Conservation (phyloP, 148 eudicot species). For the Silene latifolia region DNA sequence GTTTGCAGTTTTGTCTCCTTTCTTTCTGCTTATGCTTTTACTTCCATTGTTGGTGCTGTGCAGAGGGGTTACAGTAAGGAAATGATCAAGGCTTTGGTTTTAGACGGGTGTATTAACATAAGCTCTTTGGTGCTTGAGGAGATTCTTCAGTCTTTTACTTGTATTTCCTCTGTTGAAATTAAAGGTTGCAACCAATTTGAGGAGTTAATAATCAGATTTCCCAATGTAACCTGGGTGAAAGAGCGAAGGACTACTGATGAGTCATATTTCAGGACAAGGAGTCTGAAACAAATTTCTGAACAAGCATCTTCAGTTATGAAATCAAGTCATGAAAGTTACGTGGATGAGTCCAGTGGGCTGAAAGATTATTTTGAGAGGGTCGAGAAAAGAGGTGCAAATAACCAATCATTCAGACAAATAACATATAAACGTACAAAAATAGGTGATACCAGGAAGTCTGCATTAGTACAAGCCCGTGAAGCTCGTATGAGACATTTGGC, state of each 20-base stretch:
- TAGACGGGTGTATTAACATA: constrained; percentile 75
- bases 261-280: constrained; percentile 42
- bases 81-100: constrained; percentile 59
- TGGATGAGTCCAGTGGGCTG: constrained; percentile 88
- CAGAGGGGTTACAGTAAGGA: constrained; percentile 80
- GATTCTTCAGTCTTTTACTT: constrained; percentile 59
- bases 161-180: constrained; percentile 64
- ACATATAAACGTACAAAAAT: constrained; percentile 84
- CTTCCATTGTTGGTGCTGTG: constrained; percentile 23
- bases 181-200: constrained; percentile 90
- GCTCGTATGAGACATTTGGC: constrained; percentile 89
- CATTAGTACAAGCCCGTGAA: constrained; percentile 77
- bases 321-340: constrained; percentile 39
- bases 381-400: constrained; percentile 75
- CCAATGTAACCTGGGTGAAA: constrained; percentile 67
- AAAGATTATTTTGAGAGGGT: constrained; percentile 88
- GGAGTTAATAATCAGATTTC: constrained; percentile 57
- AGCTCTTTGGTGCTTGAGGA: constrained; percentile 62
- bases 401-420: constrained; percentile 71
- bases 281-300: constrained; percentile 47
- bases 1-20: constrained; percentile 5
- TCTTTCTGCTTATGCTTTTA: constrained; percentile 7
- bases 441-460: constrained; percentile 74
- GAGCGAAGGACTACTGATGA: constrained; percentile 30
- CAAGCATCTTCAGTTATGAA: constrained; percentile 37